Percentiles rank a stretch among this genome's conserved stretches.
These are phyloP conservation scores for Ecytonucleospora hepatopenaei DNA, from an alignment of 371 early-diverging fungal genomes.

Conservation along the genomic window DNA sequence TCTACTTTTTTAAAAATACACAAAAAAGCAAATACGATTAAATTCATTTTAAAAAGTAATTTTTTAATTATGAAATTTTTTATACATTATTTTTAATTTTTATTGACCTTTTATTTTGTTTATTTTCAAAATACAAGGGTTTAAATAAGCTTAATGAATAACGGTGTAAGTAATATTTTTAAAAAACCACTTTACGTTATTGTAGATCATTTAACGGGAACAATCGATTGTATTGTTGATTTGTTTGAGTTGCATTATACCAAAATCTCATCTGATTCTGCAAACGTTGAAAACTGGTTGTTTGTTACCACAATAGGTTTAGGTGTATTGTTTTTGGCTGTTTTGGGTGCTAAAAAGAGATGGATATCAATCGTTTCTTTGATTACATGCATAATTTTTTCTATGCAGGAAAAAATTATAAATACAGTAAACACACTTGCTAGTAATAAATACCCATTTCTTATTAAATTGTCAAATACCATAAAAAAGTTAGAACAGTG, in stretches of 20 bases:
- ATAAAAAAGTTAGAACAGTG: neutral
- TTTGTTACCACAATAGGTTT: neutral
- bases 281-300: neutral
- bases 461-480: neutral
- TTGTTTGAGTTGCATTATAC: neutral
- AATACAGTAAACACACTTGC: neutral
- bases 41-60: too few species aligned
- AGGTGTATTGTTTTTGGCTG: neutral
- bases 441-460: neutral
- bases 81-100: too few species aligned
- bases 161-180: too few species aligned
- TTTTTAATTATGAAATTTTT: too few species aligned
- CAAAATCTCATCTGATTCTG: neutral
- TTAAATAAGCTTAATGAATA: too few species aligned
- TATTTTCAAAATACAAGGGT: too few species aligned
- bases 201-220: neutral
- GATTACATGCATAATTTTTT: neutral
- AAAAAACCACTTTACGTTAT: neutral
- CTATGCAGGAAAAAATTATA: neutral
- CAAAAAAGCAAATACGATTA: too few species aligned
- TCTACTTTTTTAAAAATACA: too few species aligned
- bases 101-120: too few species aligned
- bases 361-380: neutral
- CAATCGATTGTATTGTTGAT: neutral
- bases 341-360: neutral